Evolutionary conservation across 306 rosid genomes (phyloP).

Genomic region (Sicyos baderoa): DNA sequence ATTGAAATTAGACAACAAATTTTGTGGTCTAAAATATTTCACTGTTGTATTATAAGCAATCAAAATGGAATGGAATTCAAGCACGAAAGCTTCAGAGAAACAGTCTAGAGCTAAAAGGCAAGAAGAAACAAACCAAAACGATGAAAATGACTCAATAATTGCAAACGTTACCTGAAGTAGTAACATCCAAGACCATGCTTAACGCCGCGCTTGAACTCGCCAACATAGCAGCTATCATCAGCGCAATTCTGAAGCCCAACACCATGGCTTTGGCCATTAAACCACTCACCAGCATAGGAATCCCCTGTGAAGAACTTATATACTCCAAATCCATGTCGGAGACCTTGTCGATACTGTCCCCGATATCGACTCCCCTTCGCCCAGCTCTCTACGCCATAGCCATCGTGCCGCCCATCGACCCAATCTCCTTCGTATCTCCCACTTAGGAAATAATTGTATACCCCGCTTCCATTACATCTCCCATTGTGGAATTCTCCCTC

Average conservation of each 20-base stretch:
- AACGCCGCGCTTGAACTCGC: slow-evolving; percentile 79
- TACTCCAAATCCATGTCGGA: slow-evolving; percentile 80
- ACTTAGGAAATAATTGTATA: slow-evolving; percentile 71
- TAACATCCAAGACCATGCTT: slow-evolving; percentile 93
- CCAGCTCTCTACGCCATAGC: slow-evolving; percentile 92
- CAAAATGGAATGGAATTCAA: slow-evolving; percentile 1
- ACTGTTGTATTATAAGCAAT: slow-evolving; percentile 9
- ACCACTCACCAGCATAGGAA: slow-evolving; percentile 84
- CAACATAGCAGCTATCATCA: slow-evolving; percentile 79
- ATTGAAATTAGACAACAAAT: not conserved
- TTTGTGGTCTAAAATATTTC: not conserved
- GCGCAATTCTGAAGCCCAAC: slow-evolving; percentile 85
- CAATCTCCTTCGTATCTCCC: slow-evolving; percentile 94
- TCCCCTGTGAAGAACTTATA: slow-evolving; percentile 84
- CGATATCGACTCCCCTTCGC: slow-evolving; percentile 75
- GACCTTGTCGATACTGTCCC: slow-evolving; percentile 76
- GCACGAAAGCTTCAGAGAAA: not conserved
- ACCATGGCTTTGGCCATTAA: slow-evolving; percentile 91
- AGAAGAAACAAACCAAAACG: not conserved
- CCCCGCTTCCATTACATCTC: slow-evolving; percentile 81
- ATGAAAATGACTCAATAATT: not conserved
- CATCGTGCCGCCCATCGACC: slow-evolving; percentile 88
- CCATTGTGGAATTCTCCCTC: slow-evolving; percentile 94
- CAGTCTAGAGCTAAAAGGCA: not conserved
- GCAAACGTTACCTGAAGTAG: slow-evolving; percentile 65